Conservation (phyloP, 129 eudicot species). For the Calendula officinalis region DNA sequence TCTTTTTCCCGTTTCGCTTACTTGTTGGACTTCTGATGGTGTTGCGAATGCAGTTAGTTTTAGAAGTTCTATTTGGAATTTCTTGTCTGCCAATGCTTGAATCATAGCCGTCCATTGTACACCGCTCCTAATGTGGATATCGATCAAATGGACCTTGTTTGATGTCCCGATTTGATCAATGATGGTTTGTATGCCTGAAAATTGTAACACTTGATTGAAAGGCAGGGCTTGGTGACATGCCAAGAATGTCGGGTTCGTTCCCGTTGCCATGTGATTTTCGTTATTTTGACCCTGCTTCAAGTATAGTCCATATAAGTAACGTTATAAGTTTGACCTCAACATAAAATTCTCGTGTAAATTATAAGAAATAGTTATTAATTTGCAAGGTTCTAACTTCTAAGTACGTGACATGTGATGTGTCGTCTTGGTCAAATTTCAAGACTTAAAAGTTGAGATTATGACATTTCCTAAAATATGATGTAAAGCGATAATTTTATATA, state of each 20-base stretch:
- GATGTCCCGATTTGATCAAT: constrained; percentile 38
- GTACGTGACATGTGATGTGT: too few species aligned
- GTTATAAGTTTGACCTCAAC: neutral
- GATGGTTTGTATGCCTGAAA: constrained; percentile 53
- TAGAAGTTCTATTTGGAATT: constrained; percentile 28
- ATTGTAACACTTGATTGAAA: constrained; percentile 49
- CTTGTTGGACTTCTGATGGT: constrained; percentile 19
- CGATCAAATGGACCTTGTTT: constrained; percentile 53
- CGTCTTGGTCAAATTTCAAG: too few species aligned
- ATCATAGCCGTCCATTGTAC: constrained; percentile 52
- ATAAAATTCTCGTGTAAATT: neutral
- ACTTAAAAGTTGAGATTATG: too few species aligned
- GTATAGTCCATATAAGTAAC: neutral
- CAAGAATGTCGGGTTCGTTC: constrained; percentile 34
- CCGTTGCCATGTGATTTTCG: constrained; percentile 24
- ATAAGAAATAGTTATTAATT: too few species aligned
- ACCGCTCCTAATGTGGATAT: constrained; percentile 58
- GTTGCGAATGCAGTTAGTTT: constrained; percentile 47
- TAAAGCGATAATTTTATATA: too few species aligned
- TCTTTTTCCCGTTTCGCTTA: constrained; percentile 47
- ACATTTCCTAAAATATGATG: too few species aligned
- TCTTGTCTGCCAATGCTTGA: constrained; percentile 46
- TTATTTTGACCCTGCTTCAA: constrained; percentile 22
- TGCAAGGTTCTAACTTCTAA: too few species aligned
- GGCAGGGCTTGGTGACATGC: constrained; percentile 52